Percentiles rank a stretch among this genome's conserved stretches.
Evolutionary conservation across 208 protist genomes (phyloP).

Genomic region (Trypanosoma mega): DNA sequence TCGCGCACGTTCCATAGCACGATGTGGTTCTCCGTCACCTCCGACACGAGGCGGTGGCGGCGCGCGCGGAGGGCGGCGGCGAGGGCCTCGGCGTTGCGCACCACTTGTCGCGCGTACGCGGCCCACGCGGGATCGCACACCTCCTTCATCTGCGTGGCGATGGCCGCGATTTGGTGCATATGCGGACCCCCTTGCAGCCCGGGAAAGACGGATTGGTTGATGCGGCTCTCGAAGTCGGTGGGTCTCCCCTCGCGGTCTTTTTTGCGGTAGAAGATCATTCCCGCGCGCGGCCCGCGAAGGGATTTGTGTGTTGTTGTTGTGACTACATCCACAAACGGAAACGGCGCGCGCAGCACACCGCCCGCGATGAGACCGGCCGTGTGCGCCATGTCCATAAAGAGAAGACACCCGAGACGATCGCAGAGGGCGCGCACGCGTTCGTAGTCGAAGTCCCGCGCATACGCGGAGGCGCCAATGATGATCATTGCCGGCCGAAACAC

Average conservation of each 20-base stretch:
- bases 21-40: conserved; percentile 98
- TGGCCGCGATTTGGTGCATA: conserved; percentile 97
- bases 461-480: conserved; percentile 96
- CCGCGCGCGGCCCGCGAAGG: conserved; percentile 97
- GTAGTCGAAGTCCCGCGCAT: conserved; percentile 98
- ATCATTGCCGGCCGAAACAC: conserved; percentile 97
- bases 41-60: conserved; percentile 94
- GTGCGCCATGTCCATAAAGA: conserved; percentile 99
- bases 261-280: conserved; percentile 98
- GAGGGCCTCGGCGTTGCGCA: too few species aligned
- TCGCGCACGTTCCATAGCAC: conserved; percentile 97
- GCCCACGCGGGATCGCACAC: conserved; percentile 92
- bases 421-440: conserved; percentile 79
- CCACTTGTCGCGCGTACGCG: too few species aligned
- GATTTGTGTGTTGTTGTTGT: conserved; percentile 99
- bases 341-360: conserved; percentile 86
- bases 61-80: conserved; percentile 68
- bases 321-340: conserved; percentile 97
- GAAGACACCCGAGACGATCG: conserved; percentile 86
- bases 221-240: conserved; percentile 89
- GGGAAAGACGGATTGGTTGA: conserved; percentile 99
- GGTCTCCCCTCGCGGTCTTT: conserved; percentile 62
- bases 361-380: conserved; percentile 94
- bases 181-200: conserved; percentile 98
- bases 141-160: conserved; percentile 96